A percentile compares a stretch with the other conserved stretches of the same genome.
These are phyloP conservation scores for Obelidium mucronatum DNA, from an alignment of 192 early-diverging fungal species.

Conservation along the genomic window DNA sequence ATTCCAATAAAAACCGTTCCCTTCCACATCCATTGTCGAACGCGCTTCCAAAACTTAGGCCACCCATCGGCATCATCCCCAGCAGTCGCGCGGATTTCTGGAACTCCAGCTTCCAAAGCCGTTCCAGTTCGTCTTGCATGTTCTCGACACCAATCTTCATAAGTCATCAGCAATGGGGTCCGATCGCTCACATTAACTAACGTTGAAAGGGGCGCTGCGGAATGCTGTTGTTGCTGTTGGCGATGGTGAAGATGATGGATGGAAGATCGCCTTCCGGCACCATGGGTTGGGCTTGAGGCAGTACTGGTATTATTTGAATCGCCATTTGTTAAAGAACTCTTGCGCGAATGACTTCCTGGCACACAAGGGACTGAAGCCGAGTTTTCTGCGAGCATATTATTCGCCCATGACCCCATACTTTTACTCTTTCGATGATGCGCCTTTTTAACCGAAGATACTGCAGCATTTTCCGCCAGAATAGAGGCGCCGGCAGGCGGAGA, in stretches of 20 bases:
- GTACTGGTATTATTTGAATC: not conserved
- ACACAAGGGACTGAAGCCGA: not conserved
- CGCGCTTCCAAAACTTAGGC: not conserved
- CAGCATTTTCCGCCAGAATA: not conserved
- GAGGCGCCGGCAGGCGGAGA: not conserved
- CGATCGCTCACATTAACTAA: not conserved
- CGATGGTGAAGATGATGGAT: too few species aligned
- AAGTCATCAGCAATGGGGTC: slow-evolving; percentile 19
- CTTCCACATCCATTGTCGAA: not conserved
- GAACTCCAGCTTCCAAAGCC: not conserved
- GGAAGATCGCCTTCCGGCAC: too few species aligned
- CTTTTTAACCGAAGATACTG: not conserved
- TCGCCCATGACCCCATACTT: slow-evolving; percentile 7
- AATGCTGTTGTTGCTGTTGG: too few species aligned
- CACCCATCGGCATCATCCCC: not conserved
- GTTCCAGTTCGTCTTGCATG: slow-evolving; percentile 4
- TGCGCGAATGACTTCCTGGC: not conserved
- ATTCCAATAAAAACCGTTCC: not conserved
- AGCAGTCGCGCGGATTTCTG: not conserved
- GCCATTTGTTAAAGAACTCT: not conserved
- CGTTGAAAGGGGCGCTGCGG: not conserved
- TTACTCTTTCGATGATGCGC: slow-evolving; percentile 12
- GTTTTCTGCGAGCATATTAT: too few species aligned
- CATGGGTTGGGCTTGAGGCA: not conserved
- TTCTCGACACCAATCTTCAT: slow-evolving; percentile 26